Base-by-base conservation (phyloP, 2,329 filamentous ascomycete genomes). In the Decorospora gaudefroyi region DNA sequence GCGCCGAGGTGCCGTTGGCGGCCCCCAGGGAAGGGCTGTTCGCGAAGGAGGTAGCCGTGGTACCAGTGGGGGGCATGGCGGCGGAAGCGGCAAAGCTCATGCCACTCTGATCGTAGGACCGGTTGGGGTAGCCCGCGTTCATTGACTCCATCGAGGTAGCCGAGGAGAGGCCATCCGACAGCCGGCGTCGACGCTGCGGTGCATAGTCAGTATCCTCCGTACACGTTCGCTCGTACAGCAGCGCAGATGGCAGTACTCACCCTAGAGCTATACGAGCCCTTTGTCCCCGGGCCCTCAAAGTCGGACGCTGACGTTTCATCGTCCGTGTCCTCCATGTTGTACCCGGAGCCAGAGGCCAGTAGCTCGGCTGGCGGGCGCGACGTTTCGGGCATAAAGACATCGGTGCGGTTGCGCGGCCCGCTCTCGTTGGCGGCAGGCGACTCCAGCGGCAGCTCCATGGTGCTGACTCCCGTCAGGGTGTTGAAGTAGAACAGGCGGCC, bases 401-500 rank as follows among this genome's bases (percentile, higher is more conserved):
- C 92, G 74, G 87, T 91, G 49, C 90, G 85, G 71, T 97, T 90
- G 57, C 87, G 82, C 2, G 93, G 93, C 1, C 92, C 92, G 42
- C 81, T 87, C 72, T 99, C 93, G 53, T 83, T 86, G 12, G 83
- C 72, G 5, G 87, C 89, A 1, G 93, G 91, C 11, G 92, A 92
- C 69, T 99, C 93, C 17, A 99, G 78, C 1, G 93, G 93, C 49
- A 99, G 76, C 68, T 99, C 93, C 83, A 91, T 93, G 52, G 88
- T 95, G 65, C 88, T 95, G 64, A 95, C 90, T 42, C 92, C 91
- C 0, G 93, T 99, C 75, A 96, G 84, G 51, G 92, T 97, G 71
- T 99, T 99, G 79, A 95, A 97, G 74, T 97, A 99, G 72, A 95
- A 99, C 16, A 99, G 74, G 43, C 91, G 82, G 40, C 93, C 93